Percentiles rank a stretch among this genome's conserved stretches.
These are phyloP conservation scores for Limonomyces culmigenus DNA, from an alignment of 1,284 basidiomycete genomes.

Conservation along the genomic window DNA sequence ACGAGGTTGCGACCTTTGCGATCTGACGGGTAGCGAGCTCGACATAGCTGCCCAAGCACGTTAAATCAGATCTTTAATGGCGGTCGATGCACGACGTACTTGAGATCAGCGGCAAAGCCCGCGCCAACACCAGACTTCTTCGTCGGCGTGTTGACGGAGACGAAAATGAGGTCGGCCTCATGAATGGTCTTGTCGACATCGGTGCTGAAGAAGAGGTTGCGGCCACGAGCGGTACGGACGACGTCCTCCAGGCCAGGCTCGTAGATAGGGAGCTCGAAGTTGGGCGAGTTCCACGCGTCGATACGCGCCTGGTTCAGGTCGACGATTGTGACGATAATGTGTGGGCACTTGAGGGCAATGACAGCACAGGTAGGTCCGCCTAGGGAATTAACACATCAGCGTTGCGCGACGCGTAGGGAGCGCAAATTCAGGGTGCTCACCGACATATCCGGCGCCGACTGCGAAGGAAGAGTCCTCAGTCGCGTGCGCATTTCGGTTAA, in stretches of 20 bases:
- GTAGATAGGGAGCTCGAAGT: slow-evolving; percentile 79
- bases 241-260: slow-evolving; percentile 96
- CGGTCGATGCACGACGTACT: slow-evolving; percentile 28
- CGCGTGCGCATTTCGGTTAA: not conserved
- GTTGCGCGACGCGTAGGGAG: slow-evolving; percentile 1
- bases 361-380: slow-evolving; percentile 91
- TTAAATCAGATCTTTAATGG: not conserved
- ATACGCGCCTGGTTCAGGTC: slow-evolving; percentile 92
- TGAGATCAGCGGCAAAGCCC: slow-evolving; percentile 94
- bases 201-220: slow-evolving; percentile 95
- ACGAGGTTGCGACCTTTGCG: slow-evolving; percentile 76
- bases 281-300: slow-evolving; percentile 85
- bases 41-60: slow-evolving; percentile 55
- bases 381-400: slow-evolving; percentile 13
- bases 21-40: slow-evolving; percentile 94
- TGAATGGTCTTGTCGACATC: slow-evolving; percentile 87
- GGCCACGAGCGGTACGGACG: slow-evolving; percentile 75
- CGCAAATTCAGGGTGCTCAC: slow-evolving; percentile 44
- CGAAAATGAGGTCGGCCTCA: slow-evolving; percentile 86
- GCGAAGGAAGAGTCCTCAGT: slow-evolving; percentile 4
- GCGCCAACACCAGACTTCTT: slow-evolving; percentile 97
- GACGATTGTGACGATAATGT: slow-evolving; percentile 93
- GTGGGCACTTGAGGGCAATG: slow-evolving; percentile 87
- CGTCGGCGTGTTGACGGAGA: slow-evolving; percentile 93
- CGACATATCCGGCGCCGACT: slow-evolving; percentile 96